Evolutionary conservation across 768 basidiomycete genomes (phyloP).

Genomic region (Termitomyces bulborhizus): DNA sequence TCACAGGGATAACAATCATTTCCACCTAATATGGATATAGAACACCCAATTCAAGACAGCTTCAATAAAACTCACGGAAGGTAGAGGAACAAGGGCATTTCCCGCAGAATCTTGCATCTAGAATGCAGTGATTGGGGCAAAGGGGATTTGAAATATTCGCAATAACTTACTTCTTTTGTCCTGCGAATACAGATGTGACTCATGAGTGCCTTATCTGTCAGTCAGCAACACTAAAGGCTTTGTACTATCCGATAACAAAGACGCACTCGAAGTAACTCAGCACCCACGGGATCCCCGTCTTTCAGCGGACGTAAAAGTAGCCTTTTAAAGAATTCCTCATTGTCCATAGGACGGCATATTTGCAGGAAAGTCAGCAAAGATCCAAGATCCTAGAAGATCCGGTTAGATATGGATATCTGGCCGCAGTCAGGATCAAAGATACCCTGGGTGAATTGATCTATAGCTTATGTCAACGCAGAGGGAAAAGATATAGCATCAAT

Average conservation of each 20-base stretch:
- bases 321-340: conserved; percentile 76
- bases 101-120: conserved; percentile 85
- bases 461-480: background rate
- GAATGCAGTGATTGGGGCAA: background rate
- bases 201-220: conserved; percentile 57
- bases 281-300: conserved; percentile 59
- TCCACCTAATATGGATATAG: conserved; percentile 47
- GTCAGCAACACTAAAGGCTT: conserved; percentile 7
- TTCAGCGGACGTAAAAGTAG: conserved; percentile 75
- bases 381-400: conserved; percentile 65
- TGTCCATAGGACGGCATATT: conserved; percentile 82
- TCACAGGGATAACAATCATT: conserved; percentile 67
- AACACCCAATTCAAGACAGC: background rate
- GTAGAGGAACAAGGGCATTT: conserved; percentile 66
- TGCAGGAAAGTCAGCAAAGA: conserved; percentile 78
- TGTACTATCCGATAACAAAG: background rate
- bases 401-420: background rate
- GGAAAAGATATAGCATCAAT: conserved; percentile 1
- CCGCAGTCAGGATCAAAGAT: conserved; percentile 4
- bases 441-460: conserved; percentile 80
- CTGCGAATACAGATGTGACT: conserved; percentile 72
- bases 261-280: conserved; percentile 62
- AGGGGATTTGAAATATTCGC: background rate
- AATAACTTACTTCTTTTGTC: conserved; percentile 64
- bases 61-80: conserved; percentile 39